These are phyloP conservation scores for Triticum dicoccoides DNA, from an alignment of 176 grass and related monocot species.

Conservation along the genomic window DNA sequence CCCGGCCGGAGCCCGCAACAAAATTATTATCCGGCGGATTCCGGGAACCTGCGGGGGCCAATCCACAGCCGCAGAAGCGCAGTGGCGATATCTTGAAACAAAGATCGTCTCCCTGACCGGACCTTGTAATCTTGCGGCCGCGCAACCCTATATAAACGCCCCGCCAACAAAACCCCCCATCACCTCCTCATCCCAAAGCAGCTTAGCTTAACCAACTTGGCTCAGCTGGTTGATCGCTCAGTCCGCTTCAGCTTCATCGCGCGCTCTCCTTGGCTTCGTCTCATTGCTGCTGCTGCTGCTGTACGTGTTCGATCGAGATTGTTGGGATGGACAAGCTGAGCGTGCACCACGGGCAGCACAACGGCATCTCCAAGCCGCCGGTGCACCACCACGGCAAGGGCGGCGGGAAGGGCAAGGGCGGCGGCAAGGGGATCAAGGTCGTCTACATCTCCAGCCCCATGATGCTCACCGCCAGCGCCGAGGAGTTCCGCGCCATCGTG, in stretches of 20 bases:
- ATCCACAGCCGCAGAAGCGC: background rate
- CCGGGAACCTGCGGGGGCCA: constrained; percentile 30
- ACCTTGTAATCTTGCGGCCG: constrained; percentile 14
- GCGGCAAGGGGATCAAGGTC: constrained; percentile 51
- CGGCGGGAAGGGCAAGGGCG: constrained; percentile 18
- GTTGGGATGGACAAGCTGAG: constrained; percentile 41
- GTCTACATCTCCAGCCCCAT: constrained; percentile 89
- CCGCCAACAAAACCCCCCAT: background rate
- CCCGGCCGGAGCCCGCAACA: background rate
- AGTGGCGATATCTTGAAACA: constrained; percentile 7
- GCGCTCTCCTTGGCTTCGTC: background rate
- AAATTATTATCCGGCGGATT: constrained; percentile 26
- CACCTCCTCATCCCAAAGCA: background rate
- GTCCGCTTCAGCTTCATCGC: background rate
- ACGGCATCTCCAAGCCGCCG: constrained; percentile 50
- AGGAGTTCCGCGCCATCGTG: constrained; percentile 76
- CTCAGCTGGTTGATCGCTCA: background rate
- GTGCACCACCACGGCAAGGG: constrained; percentile 32
- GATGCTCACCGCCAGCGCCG: constrained; percentile 64
- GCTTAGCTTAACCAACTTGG: background rate
- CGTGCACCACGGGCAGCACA: constrained; percentile 40
- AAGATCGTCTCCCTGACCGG: constrained; percentile 5
- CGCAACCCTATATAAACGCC: constrained; percentile 34
- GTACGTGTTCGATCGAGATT: background rate
- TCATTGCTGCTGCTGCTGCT: background rate